Conservation (phyloP, 1,284 basidiomycete genomes). For the Rugiboletus extremiorientalis region DNA sequence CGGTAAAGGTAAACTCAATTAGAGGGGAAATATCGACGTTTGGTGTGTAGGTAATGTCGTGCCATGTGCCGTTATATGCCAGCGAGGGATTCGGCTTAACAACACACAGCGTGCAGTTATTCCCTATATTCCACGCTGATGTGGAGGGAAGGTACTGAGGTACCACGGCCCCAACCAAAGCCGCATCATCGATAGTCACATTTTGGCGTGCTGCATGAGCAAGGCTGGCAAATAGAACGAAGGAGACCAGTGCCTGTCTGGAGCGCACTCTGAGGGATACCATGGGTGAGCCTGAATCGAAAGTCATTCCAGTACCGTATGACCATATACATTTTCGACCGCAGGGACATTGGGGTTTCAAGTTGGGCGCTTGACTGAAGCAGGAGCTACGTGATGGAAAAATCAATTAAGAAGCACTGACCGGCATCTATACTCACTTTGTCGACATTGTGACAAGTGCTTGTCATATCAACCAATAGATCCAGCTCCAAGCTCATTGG, state of each 20-base stretch:
- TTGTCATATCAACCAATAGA: too few relatives aligned
- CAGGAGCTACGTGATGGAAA: too few relatives aligned
- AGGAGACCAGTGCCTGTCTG: neutral
- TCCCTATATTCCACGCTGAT: neutral
- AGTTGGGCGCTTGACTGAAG: too few relatives aligned
- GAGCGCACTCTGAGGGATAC: neutral
- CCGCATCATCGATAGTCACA: slow-evolving; percentile 22
- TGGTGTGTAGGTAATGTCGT: slow-evolving; percentile 9
- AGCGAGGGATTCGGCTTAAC: slow-evolving; percentile 1
- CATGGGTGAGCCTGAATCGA: neutral
- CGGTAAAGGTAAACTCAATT: slow-evolving; percentile 17
- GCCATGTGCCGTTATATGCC: slow-evolving; percentile 19
- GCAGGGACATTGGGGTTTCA: too few relatives aligned
- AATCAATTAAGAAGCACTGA: too few relatives aligned
- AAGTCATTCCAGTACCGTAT: too few relatives aligned
- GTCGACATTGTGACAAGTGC: too few relatives aligned
- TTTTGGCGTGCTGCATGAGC: slow-evolving; percentile 11
- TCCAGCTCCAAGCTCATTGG: too few relatives aligned
- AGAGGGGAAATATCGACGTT: neutral
- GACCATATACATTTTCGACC: too few relatives aligned
- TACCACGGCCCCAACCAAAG: neutral
- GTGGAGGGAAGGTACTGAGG: slow-evolving; percentile 9
- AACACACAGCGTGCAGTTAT: neutral
- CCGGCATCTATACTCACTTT: too few relatives aligned
- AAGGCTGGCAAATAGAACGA: neutral